These are phyloP conservation scores for Arthrobotrys sinensis DNA, from an alignment of 2,329 filamentous ascomycete species.

Conservation along the genomic window DNA sequence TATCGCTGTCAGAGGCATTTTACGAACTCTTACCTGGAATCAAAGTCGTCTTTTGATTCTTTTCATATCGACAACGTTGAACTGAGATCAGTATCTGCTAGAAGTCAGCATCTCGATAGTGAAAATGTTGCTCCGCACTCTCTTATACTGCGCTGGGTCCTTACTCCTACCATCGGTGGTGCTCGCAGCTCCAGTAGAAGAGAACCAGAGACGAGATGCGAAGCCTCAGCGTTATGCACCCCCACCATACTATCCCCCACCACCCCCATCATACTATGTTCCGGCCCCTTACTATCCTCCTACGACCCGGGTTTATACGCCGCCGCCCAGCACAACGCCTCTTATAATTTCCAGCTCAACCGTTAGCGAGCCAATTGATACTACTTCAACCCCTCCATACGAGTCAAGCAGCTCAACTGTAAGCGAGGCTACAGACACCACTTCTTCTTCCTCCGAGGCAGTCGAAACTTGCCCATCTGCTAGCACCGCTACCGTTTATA, in stretches of 20 bases:
- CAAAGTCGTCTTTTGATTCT: conserved; percentile 4
- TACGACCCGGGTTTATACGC: conserved; percentile 16
- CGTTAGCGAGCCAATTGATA: conserved; percentile 36
- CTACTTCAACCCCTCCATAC: conserved; percentile 27
- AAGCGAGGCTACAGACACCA: conserved; percentile 30
- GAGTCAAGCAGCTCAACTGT: conserved; percentile 36
- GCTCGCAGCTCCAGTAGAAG: conserved; percentile 32
- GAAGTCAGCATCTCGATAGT: neutral
- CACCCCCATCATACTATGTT: conserved; percentile 46
- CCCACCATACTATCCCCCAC: conserved; percentile 45
- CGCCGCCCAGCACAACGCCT: conserved; percentile 15
- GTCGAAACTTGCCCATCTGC: conserved; percentile 35
- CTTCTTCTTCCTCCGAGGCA: conserved; percentile 23
- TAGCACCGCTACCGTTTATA: conserved; percentile 15
- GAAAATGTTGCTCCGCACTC: conserved; percentile 37
- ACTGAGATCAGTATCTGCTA: neutral
- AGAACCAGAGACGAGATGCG: conserved; percentile 46
- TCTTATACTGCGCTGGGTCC: conserved; percentile 17
- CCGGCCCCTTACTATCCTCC: conserved; percentile 35
- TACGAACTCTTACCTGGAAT: neutral
- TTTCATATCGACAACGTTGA: neutral
- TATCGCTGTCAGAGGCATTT: conserved; percentile 2
- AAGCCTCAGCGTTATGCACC: conserved; percentile 43
- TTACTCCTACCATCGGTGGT: conserved; percentile 30
- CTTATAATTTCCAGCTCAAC: conserved; percentile 21